Conservation (phyloP, 2,329 filamentous ascomycete species). For the Neopestalotiopsis sp. region DNA sequence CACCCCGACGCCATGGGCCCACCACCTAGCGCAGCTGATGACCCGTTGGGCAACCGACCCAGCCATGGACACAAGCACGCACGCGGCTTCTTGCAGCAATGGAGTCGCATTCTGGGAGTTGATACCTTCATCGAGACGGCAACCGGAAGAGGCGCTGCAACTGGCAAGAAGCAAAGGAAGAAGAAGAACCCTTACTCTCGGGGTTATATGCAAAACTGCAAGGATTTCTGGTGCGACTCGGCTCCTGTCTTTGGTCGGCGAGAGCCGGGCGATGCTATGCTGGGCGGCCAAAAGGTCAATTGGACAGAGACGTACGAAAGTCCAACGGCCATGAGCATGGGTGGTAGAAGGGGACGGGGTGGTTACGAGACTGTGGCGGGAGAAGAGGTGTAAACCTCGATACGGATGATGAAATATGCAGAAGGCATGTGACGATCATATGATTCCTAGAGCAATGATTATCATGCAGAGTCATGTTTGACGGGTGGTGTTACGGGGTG, state of each 20-base stretch:
- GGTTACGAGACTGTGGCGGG: slow-evolving; percentile 69
- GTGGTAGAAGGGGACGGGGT: slow-evolving; percentile 53
- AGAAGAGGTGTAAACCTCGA: slow-evolving; percentile 47
- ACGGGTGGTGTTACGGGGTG: neutral
- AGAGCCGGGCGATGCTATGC: slow-evolving; percentile 74
- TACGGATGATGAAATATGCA: neutral
- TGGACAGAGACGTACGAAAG: slow-evolving; percentile 91
- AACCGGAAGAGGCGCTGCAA: slow-evolving; percentile 77
- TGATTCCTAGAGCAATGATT: neutral
- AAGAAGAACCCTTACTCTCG: slow-evolving; percentile 83
- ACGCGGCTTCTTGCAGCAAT: slow-evolving; percentile 75
- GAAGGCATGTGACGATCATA: neutral
- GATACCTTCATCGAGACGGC: slow-evolving; percentile 95
- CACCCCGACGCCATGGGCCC: slow-evolving; percentile 63
- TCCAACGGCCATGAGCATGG: slow-evolving; percentile 69
- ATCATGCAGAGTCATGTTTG: neutral
- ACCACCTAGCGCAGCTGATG: slow-evolving; percentile 48
- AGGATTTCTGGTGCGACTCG: slow-evolving; percentile 95
- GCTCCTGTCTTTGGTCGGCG: slow-evolving; percentile 79
- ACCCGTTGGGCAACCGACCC: slow-evolving; percentile 43
- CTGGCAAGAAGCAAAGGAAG: slow-evolving; percentile 54
- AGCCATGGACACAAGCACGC: slow-evolving; percentile 59
- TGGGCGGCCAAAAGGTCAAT: slow-evolving; percentile 82
- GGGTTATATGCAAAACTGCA: slow-evolving; percentile 87
- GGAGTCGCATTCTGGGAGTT: slow-evolving; percentile 85